phyloP scores from a whole-genome alignment of 2,329 filamentous ascomycete genomes.

The Ceratocystis diversiconidia region DNA sequence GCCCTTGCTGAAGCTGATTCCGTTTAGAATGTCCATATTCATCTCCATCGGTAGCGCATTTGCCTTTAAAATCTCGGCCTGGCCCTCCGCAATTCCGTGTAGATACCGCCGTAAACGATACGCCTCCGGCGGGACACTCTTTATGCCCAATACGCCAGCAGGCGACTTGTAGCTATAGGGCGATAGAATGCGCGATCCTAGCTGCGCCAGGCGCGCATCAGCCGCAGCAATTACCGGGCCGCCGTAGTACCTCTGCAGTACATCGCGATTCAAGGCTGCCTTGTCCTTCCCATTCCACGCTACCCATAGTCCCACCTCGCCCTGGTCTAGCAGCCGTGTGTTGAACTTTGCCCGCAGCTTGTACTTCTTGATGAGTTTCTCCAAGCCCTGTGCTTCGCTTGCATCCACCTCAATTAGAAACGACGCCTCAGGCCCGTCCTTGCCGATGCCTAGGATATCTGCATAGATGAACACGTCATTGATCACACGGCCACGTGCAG shows the following conservation, averaged over 20 bases:
- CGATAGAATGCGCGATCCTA: slow-evolving; percentile 39
- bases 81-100: slow-evolving; percentile 72
- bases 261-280: not conserved
- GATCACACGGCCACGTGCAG: slow-evolving; percentile 67
- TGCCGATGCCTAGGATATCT: slow-evolving; percentile 19
- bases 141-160: slow-evolving; percentile 29
- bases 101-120: slow-evolving; percentile 70
- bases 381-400: slow-evolving; percentile 44
- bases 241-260: not conserved
- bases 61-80: slow-evolving; percentile 57
- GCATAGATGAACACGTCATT: slow-evolving; percentile 87
- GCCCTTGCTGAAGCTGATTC: slow-evolving; percentile 85
- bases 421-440: slow-evolving; percentile 19
- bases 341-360: slow-evolving; percentile 71
- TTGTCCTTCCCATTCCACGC: slow-evolving; percentile 47
- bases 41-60: slow-evolving; percentile 70
- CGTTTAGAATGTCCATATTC: slow-evolving; percentile 76
- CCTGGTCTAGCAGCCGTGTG: slow-evolving; percentile 49
- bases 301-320: slow-evolving; percentile 56
- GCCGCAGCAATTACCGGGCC: slow-evolving; percentile 26
- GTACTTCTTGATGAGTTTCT: slow-evolving; percentile 67
- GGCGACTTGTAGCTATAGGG: slow-evolving; percentile 21
- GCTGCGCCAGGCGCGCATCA: slow-evolving; percentile 40
- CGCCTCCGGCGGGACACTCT: slow-evolving; percentile 36
- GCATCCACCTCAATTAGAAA: slow-evolving; percentile 74